Conservation (phyloP, 106 monocot genomes). For the Dendrobium huoshanense region DNA sequence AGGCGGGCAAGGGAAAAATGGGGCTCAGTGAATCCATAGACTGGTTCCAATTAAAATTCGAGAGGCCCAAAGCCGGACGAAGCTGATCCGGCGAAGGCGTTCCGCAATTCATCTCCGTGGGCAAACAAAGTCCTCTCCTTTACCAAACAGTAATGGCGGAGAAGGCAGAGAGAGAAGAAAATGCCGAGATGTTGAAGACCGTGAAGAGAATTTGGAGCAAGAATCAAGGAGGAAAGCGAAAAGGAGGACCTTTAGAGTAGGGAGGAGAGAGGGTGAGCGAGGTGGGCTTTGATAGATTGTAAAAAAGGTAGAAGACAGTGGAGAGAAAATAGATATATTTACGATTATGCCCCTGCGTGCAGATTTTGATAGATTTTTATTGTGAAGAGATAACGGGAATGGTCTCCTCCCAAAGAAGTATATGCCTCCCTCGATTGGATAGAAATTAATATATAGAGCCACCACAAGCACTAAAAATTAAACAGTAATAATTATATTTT, state of each 20-base stretch:
- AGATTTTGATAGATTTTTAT: constrained; percentile 1
- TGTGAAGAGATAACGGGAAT: neutral
- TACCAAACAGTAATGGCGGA: neutral
- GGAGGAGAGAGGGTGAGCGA: neutral
- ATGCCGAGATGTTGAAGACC: neutral
- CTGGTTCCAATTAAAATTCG: constrained; percentile 57
- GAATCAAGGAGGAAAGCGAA: neutral
- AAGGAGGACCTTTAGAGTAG: neutral
- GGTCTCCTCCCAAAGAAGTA: neutral
- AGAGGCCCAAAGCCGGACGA: constrained; percentile 24
- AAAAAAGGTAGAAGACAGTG: no score
- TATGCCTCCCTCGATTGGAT: no score
- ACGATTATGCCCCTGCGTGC: neutral
- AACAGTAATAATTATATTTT: no score
- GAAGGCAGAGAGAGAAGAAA: neutral
- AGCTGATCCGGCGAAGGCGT: constrained; percentile 17
- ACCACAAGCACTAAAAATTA: no score
- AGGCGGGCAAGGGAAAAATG: constrained; percentile 35
- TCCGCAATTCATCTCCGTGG: constrained; percentile 35
- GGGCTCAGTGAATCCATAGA: constrained; percentile 33
- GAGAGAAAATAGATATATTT: neutral
- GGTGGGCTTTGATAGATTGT: neutral
- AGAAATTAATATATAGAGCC: no score
- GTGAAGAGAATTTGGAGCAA: neutral
- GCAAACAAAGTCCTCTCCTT: neutral